Percentiles rank a stretch among this genome's conserved stretches.
phyloP scores from a whole-genome alignment of 345 rosid genomes.

The Melaleuca quinquenervia region DNA sequence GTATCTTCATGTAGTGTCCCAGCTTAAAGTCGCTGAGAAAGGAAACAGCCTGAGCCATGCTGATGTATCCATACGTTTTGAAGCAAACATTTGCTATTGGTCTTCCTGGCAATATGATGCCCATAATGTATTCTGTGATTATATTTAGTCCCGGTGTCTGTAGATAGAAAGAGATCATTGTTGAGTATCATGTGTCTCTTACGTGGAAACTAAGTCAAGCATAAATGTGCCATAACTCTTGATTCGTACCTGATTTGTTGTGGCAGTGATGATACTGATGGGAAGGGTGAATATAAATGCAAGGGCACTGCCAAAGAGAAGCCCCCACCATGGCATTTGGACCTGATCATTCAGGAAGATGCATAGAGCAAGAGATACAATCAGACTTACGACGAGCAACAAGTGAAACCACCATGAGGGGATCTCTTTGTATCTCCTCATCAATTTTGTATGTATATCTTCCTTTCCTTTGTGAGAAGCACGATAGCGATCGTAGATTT shows the following conservation, averaged over 20 bases:
- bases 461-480: constrained; percentile 60
- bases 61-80: constrained; percentile 80
- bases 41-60: constrained; percentile 92
- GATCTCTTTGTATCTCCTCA: constrained; percentile 75
- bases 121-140: constrained; percentile 87
- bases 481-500: constrained; percentile 42
- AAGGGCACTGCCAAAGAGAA: constrained; percentile 58
- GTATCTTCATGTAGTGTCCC: constrained; percentile 96
- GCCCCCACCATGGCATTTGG: constrained; percentile 99
- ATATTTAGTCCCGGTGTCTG: constrained; percentile 92
- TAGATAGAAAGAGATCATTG: neutral
- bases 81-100: constrained; percentile 95
- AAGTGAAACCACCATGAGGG: constrained; percentile 84
- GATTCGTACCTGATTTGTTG: constrained; percentile 67
- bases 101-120: constrained; percentile 71
- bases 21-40: constrained; percentile 89
- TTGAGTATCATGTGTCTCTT: neutral
- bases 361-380: constrained; percentile 52
- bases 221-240: neutral
- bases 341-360: constrained; percentile 59
- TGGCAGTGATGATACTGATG: constrained; percentile 76
- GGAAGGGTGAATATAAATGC: constrained; percentile 87
- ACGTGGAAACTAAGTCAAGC: neutral
- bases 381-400: constrained; percentile 35
- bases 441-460: constrained; percentile 74